phyloP scores from a whole-genome alignment of 1,284 basidiomycete species.

The Puccinia polysora region DNA sequence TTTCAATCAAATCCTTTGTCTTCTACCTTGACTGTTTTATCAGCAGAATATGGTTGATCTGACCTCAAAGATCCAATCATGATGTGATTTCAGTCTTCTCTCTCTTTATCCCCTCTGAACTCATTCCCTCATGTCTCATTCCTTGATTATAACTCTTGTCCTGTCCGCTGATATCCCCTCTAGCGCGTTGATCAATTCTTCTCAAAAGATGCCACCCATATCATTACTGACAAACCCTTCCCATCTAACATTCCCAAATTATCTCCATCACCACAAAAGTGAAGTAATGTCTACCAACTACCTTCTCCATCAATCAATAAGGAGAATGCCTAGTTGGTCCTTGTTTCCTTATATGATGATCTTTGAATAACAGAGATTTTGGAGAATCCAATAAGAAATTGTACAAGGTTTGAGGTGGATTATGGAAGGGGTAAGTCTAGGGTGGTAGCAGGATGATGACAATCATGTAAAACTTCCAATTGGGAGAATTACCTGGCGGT shows the following conservation, averaged over 20 bases:
- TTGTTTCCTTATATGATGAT: too few relatives aligned
- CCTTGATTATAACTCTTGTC: constrained; percentile 6
- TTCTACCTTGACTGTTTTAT: constrained; percentile 78
- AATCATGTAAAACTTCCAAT: too few relatives aligned
- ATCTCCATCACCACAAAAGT: constrained; percentile 49
- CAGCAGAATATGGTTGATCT: constrained; percentile 58
- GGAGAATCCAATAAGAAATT: too few relatives aligned
- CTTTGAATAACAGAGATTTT: too few relatives aligned
- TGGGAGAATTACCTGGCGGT: too few relatives aligned
- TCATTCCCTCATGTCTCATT: too few relatives aligned
- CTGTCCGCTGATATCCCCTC: constrained; percentile 37
- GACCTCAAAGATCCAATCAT: constrained; percentile 60
- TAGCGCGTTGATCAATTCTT: constrained; percentile 80
- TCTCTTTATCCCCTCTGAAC: constrained; percentile 34
- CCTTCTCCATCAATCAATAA: constrained; percentile 57
- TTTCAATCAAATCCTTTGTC: constrained; percentile 73
- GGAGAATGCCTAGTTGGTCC: constrained; percentile 58
- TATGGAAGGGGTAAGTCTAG: too few relatives aligned
- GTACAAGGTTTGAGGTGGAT: too few relatives aligned
- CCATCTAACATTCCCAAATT: constrained; percentile 46
- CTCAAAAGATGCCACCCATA: constrained; percentile 74
- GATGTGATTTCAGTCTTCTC: constrained; percentile 68
- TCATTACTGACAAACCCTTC: constrained; percentile 66
- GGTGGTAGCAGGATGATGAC: too few relatives aligned
- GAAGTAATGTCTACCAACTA: constrained; percentile 50